phyloP scores from a whole-genome alignment of 345 rosid species.

The Bretschneidera sinensis region DNA sequence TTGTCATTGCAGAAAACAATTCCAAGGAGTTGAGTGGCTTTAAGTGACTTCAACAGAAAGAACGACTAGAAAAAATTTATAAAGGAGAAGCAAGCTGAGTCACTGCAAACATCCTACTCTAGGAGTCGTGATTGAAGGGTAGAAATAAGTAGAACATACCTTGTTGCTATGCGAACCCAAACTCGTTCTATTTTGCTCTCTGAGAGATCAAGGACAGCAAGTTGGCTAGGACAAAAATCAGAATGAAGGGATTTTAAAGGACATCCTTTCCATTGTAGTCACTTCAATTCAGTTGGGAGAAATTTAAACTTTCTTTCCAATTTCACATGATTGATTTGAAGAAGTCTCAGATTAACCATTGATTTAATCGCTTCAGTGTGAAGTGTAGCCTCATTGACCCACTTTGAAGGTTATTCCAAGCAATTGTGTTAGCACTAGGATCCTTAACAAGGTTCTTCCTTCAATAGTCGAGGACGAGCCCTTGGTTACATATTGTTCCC shows the following conservation, averaged over 20 bases:
- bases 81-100: too few relatives aligned
- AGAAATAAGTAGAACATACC: constrained; percentile 22
- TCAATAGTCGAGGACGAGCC: constrained; percentile 37
- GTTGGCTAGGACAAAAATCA: constrained; percentile 29
- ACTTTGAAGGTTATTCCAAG: constrained; percentile 3
- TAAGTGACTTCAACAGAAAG: too few relatives aligned
- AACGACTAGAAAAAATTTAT: too few relatives aligned
- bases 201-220: constrained; percentile 72
- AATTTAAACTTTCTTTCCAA: constrained; percentile 44
- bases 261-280: constrained; percentile 73
- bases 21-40: too few relatives aligned
- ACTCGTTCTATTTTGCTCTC: constrained; percentile 40
- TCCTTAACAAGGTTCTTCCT: constrained; percentile 14
- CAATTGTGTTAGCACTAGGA: constrained; percentile 4
- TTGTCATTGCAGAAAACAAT: too few relatives aligned
- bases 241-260: constrained; percentile 40
- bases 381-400: constrained; percentile 22
- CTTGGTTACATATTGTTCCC: constrained; percentile 44
- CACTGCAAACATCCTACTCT: too few relatives aligned
- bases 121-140: not conserved
- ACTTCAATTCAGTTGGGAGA: constrained; percentile 50
- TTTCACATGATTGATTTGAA: constrained; percentile 46
- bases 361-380: constrained; percentile 30
- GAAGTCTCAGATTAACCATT: constrained; percentile 56
- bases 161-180: constrained; percentile 15